Evolutionary conservation across 179 eudicot genomes (phyloP).

Genomic region (Dionaea muscipula): DNA sequence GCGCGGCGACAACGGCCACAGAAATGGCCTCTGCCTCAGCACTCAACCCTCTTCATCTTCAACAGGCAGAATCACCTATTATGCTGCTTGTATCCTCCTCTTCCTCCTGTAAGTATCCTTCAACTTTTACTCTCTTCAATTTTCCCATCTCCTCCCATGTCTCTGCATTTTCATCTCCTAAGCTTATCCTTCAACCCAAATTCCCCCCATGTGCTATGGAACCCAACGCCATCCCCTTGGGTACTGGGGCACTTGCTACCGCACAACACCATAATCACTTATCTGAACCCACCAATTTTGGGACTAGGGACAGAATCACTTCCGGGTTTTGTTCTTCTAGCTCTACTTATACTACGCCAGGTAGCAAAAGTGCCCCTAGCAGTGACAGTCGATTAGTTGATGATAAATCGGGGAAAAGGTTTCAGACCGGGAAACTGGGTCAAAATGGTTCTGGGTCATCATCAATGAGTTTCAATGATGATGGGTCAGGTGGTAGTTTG

Average conservation of each 20-base stretch:
- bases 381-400: slow-evolving; percentile 5
- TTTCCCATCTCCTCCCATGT: slow-evolving; percentile 17
- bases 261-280: slow-evolving; percentile 18
- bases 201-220: slow-evolving; percentile 18
- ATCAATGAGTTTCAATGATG: slow-evolving; percentile 18
- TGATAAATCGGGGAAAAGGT: slow-evolving; percentile 14
- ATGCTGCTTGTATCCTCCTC: slow-evolving; percentile 2
- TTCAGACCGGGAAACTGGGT: slow-evolving; percentile 15
- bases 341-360: slow-evolving; percentile 16
- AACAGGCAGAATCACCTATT: too few species aligned
- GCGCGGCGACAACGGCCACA: too few species aligned
- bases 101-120: slow-evolving; percentile 30
- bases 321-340: slow-evolving; percentile 23
- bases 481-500: slow-evolving; percentile 6
- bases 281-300: slow-evolving; percentile 8
- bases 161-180: slow-evolving; percentile 24
- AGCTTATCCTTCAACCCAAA: slow-evolving; percentile 15
- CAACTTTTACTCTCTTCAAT: slow-evolving; percentile 20
- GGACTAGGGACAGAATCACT: slow-evolving; percentile 10
- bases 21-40: too few species aligned
- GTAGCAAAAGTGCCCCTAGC: slow-evolving; percentile 5
- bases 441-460: slow-evolving; percentile 20
- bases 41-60: too few species aligned
- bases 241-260: slow-evolving; percentile 5
- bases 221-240: slow-evolving; percentile 19